These are phyloP conservation scores for Leishmania major DNA, from an alignment of 208 protist species.

Conservation along the genomic window DNA sequence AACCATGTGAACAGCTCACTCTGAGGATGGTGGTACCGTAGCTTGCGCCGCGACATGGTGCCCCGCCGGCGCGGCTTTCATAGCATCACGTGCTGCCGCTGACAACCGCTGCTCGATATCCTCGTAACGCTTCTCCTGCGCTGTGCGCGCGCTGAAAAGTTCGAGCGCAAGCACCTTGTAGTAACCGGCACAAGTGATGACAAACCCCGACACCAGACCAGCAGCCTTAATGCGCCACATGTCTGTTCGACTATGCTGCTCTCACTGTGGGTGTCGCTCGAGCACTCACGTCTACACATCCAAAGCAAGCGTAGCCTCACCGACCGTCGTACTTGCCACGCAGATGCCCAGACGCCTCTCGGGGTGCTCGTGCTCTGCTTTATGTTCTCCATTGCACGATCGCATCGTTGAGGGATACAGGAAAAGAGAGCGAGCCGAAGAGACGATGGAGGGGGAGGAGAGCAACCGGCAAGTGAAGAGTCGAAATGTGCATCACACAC, in stretches of 20 bases:
- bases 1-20: background rate
- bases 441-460: background rate
- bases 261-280: background rate
- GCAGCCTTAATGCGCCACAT: slow-evolving; percentile 60
- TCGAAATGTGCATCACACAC: background rate
- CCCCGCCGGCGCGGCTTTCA: slow-evolving; percentile 16
- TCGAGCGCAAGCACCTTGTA: slow-evolving; percentile 55
- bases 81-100: slow-evolving; percentile 19
- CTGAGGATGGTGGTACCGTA: background rate
- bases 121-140: slow-evolving; percentile 32
- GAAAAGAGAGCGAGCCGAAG: background rate
- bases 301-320: background rate
- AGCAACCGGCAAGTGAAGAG: background rate
- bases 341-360: background rate
- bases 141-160: slow-evolving; percentile 48
- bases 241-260: no score
- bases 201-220: slow-evolving; percentile 52
- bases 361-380: background rate
- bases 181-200: slow-evolving; percentile 43
- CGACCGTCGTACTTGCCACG: background rate
- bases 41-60: background rate
- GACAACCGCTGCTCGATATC: slow-evolving; percentile 39
- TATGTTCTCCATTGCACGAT: background rate
- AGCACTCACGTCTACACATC: background rate
- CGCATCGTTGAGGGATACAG: no score